Evolutionary conservation across 352 stramenopile species (phyloP).

Genomic region (Phytophthora sp.): DNA sequence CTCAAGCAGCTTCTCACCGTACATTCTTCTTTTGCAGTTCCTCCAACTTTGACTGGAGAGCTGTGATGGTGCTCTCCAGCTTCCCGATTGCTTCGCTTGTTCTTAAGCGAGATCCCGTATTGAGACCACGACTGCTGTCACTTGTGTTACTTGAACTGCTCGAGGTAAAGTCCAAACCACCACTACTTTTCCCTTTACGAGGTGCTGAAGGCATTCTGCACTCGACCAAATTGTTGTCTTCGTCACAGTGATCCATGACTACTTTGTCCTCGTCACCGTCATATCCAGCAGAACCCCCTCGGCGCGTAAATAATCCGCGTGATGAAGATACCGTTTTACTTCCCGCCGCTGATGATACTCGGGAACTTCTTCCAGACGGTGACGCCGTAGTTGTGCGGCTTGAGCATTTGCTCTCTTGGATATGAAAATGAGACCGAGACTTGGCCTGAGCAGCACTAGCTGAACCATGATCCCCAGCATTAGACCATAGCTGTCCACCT

Average conservation of each 20-base stretch:
- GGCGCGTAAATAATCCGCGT: conserved; percentile 66
- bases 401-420: conserved; percentile 8
- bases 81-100: conserved; percentile 44
- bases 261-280: conserved; percentile 71
- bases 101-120: conserved; percentile 21
- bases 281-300: conserved; percentile 35
- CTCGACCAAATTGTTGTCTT: conserved; percentile 25
- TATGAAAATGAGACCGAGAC: background rate
- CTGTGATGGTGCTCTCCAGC: conserved; percentile 63
- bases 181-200: conserved; percentile 24
- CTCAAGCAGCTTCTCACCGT: conserved; percentile 34
- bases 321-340: conserved; percentile 51
- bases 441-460: conserved; percentile 1
- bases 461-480: conserved; percentile 18
- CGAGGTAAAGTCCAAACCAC: conserved; percentile 5
- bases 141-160: conserved; percentile 12
- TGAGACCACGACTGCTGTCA: conserved; percentile 12
- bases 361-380: conserved; percentile 4
- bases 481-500: conserved; percentile 72
- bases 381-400: conserved; percentile 20
- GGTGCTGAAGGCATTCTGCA: conserved; percentile 14
- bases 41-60: conserved; percentile 64
- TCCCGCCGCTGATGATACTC: background rate
- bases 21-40: conserved; percentile 82
- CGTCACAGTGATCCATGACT: conserved; percentile 58